Conservation (phyloP, 2,329 filamentous ascomycete species). For the Colletotrichum sublineola region DNA sequence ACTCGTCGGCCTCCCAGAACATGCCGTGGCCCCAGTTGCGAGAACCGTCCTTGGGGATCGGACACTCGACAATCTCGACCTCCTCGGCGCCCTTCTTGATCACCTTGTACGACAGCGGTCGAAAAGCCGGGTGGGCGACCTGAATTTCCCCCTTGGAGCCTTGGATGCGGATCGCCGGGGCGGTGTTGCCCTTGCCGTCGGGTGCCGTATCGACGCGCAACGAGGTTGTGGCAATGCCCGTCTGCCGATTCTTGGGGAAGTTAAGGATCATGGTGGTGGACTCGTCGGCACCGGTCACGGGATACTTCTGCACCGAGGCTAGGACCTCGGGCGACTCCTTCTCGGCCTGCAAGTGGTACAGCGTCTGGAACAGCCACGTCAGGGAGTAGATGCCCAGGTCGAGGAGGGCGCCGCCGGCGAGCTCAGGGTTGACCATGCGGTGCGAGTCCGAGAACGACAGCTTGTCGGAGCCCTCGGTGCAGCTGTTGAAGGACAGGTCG, state of each 20-base stretch:
- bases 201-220: slow-evolving; percentile 74
- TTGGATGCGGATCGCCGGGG: slow-evolving; percentile 82
- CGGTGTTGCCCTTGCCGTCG: slow-evolving; percentile 67
- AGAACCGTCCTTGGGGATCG: slow-evolving; percentile 65
- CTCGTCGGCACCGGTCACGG: slow-evolving; percentile 79
- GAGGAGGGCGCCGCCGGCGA: slow-evolving; percentile 85
- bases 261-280: slow-evolving; percentile 81
- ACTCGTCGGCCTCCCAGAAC: slow-evolving; percentile 91
- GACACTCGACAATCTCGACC: slow-evolving; percentile 65
- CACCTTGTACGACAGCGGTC: slow-evolving; percentile 75
- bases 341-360: slow-evolving; percentile 83
- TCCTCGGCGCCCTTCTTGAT: slow-evolving; percentile 66
- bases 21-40: slow-evolving; percentile 78
- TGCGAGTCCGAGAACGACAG: slow-evolving; percentile 71
- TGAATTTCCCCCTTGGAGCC: slow-evolving; percentile 87
- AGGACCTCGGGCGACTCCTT: slow-evolving; percentile 78
- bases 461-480: slow-evolving; percentile 69
- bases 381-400: slow-evolving; percentile 91
- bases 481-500: slow-evolving; percentile 72
- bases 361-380: slow-evolving; percentile 90
- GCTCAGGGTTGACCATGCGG: slow-evolving; percentile 84
- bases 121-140: slow-evolving; percentile 78
- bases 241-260: slow-evolving; percentile 77
- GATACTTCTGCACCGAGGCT: slow-evolving; percentile 79
- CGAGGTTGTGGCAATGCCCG: slow-evolving; percentile 79